Conservation (phyloP, 2,329 filamentous ascomycete genomes). For the Stagonosporopsis vannaccii region DNA sequence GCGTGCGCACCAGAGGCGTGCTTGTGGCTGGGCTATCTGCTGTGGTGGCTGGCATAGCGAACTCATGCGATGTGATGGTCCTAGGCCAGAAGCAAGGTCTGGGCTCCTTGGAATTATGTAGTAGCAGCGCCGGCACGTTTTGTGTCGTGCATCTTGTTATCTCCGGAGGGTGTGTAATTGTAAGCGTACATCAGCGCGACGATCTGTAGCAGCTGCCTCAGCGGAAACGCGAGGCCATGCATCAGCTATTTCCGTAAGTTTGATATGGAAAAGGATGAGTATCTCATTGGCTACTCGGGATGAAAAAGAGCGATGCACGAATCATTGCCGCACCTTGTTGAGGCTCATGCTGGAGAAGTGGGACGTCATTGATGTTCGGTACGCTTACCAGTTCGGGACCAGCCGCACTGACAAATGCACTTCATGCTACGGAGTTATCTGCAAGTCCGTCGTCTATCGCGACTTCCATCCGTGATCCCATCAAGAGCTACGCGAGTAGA, state of each 20-base stretch:
- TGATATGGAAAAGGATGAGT: not conserved
- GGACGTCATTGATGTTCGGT: slow-evolving; percentile 5
- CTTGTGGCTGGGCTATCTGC: not conserved
- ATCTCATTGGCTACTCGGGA: not conserved
- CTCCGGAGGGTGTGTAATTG: not conserved
- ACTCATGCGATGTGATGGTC: not conserved
- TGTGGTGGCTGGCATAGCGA: slow-evolving; percentile 1
- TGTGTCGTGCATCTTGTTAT: slow-evolving; percentile 14
- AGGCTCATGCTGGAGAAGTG: not conserved
- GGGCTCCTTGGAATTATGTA: slow-evolving; percentile 9
- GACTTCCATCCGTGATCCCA: not conserved
- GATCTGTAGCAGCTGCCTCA: slow-evolving; percentile 9
- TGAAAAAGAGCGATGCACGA: not conserved
- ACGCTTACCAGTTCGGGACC: slow-evolving; percentile 7
- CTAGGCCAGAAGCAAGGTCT: not conserved
- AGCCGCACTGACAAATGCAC: not conserved
- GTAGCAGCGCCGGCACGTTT: not conserved
- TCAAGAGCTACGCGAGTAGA: not conserved
- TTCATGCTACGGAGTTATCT: not conserved
- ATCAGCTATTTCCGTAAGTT: not conserved
- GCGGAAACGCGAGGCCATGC: slow-evolving; percentile 3
- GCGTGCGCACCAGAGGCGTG: slow-evolving; percentile 4
- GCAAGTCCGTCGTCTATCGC: not conserved
- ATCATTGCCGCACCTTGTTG: not conserved
- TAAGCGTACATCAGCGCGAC: slow-evolving; percentile 5